These are phyloP conservation scores for Cladosporium oxysporum DNA, from an alignment of 2,329 filamentous ascomycete species.

Conservation along the genomic window DNA sequence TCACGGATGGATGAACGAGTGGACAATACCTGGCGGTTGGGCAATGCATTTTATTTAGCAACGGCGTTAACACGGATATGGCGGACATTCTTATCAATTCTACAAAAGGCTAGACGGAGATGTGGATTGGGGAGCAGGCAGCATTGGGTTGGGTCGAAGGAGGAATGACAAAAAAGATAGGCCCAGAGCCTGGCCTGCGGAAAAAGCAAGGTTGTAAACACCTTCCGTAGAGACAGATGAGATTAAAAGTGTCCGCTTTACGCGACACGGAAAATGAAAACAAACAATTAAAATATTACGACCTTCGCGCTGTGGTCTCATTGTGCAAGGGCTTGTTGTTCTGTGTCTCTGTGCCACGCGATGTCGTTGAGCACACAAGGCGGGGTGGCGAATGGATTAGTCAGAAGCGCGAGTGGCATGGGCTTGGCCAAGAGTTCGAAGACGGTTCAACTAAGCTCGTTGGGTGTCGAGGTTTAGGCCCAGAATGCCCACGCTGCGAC, in stretches of 20 bases:
- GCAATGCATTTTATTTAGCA: constrained; percentile 40
- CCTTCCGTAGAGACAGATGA: not conserved
- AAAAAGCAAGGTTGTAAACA: not conserved
- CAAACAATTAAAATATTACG: not conserved
- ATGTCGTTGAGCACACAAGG: not conserved
- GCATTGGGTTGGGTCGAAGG: not conserved
- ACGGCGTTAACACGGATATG: constrained; percentile 38
- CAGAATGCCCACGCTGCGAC: not conserved
- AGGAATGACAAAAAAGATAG: not conserved
- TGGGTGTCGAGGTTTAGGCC: not conserved
- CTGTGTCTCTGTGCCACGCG: not conserved
- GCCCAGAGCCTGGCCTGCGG: not conserved
- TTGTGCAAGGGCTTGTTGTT: not conserved
- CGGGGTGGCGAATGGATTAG: not conserved
- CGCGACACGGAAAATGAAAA: not conserved
- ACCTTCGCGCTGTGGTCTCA: not conserved
- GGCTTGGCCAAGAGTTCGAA: not conserved
- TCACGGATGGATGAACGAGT: constrained; percentile 11
- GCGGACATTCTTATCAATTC: not conserved
- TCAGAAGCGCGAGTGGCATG: not conserved
- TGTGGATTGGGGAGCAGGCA: not conserved
- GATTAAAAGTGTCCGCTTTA: not conserved
- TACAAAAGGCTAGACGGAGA: not conserved
- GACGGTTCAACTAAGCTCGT: not conserved
- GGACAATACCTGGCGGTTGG: constrained; percentile 22